Base-by-base conservation (phyloP, 305 asterid species). In the Plantago rigida region DNA sequence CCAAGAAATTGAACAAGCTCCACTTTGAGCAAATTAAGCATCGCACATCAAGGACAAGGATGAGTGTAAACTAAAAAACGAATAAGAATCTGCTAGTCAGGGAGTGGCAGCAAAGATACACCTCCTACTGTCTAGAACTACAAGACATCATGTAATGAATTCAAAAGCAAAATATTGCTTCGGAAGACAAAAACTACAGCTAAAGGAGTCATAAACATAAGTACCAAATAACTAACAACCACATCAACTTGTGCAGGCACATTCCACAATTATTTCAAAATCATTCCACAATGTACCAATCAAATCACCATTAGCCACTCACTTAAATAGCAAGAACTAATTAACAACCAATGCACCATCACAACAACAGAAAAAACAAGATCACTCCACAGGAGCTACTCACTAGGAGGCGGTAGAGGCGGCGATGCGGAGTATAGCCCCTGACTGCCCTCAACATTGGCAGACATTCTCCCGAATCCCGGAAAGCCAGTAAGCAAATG, bases 361-460 rank as follows among this genome's bases (percentile, higher is more conserved):
- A 46, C 68, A 31, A 34, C 62, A 57, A 66, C 62, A 11, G 3
- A 50, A 28, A 52, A 45, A 62, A 56, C 14, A 61, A 63, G 13
- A 62, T 69, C 46, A 51, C 59, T 66, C 53, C 63, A 67, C 15
- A 71, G 69, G 60, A 31, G 72, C 79, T 69, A 85, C 97, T 84
- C 78, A 91, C 98, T 82, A 42, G 85, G 78, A 12, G 82, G 81
- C 49, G 68, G 61, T 7, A 72, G 70, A 49, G 69, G 68, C 34
- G 66, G 82, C 47, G 90, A 84, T 22, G 71, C 67, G 12, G 75
- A 48, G 13, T 68, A 82, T 62, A 75, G 59, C 14, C 76, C 69
- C 73, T 2, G 2, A 5, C 7, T 31, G 0, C 39, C 7, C 39
- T 80, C 84, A 44, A 70, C 84, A 26, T 61, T 78, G 52, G 75